Conservation (phyloP, 1,139 yeast species). For the Hansenula sp. region DNA sequence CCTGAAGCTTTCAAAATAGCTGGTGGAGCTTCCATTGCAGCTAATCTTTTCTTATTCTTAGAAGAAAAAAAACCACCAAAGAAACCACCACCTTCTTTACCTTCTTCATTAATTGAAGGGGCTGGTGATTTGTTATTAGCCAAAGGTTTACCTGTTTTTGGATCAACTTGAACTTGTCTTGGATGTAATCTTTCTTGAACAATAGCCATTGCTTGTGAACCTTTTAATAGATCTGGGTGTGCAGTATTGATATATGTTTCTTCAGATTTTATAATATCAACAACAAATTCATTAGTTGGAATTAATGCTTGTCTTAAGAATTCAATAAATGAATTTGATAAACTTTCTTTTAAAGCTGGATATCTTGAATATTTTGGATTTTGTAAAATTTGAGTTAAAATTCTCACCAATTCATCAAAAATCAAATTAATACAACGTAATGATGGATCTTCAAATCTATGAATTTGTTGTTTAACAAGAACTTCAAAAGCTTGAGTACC, state of each 20-base stretch:
- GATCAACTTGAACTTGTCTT: conserved; percentile 79
- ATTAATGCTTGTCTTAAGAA: conserved; percentile 74
- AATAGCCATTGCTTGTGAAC: conserved; percentile 92
- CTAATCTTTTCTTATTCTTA: conserved; percentile 90
- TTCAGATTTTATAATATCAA: conserved; percentile 79
- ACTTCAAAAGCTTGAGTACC: conserved; percentile 98
- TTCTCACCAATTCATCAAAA: conserved; percentile 91
- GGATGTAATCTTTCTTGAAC: conserved; percentile 92
- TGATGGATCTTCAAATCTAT: conserved; percentile 92
- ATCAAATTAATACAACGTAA: conserved; percentile 84
- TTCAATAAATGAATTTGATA: conserved; percentile 73
- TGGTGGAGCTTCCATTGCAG: conserved; percentile 97
- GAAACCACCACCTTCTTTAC: conserved; percentile 58
- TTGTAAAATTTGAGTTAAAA: conserved; percentile 76
- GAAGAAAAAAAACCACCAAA: conserved; percentile 94
- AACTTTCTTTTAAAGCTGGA: conserved; percentile 84
- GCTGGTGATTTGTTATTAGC: conserved; percentile 31
- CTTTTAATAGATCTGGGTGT: conserved; percentile 93
- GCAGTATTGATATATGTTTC: conserved; percentile 96
- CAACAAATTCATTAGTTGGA: conserved; percentile 84
- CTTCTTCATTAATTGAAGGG: conserved; percentile 32
- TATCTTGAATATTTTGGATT: conserved; percentile 84
- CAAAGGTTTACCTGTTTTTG: conserved; percentile 85
- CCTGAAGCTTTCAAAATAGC: conserved; percentile 93
- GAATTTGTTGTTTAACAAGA: conserved; percentile 90